Base-by-base conservation (phyloP, 2,329 filamentous ascomycete species). In the Trichophaea hybrida region DNA sequence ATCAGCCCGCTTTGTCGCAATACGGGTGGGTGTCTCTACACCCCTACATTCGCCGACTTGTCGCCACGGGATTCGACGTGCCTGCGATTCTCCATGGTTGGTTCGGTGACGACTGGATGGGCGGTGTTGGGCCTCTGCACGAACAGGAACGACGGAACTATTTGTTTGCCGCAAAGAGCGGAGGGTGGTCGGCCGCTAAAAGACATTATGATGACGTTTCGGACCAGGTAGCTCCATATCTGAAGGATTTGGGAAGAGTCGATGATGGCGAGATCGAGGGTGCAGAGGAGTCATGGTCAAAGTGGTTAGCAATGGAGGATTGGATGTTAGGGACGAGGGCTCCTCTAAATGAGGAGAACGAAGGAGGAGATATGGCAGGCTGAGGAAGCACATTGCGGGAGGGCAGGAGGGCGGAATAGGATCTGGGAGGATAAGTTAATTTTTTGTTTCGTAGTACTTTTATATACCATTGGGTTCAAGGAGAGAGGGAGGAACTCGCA, bases 251-350 rank as follows among this genome's bases (percentile, higher is more conserved):
- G n/a, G 83, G 86, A 68, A 80, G 83, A 58, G 82, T 86, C 0
- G 80, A 81, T 6, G 82, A 91, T 69, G 80, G 81, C 24, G 93
- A 97, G 74, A 87, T 97, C 63, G 80, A 86, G 63, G 80, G 76
- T 12, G 90, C 90, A 0, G 91, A 97, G 74, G 79, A 80, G 63
- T 83, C 79, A 61, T 98, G 93, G 93, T 94, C 88, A 70, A 84
- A 91, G 69, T 97, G 91, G 91, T 75, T 96, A 35, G 88, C 88
- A 10, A 94, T 96, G 88, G 88, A 95, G 72, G 91, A 96, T 72
- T 97, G 91, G 91, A 94, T 95, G 89, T 76, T 96, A n/a, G 90
- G 90, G 1, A 86, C 87, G 1, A 76, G 87, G 62, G 84, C 84
- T 35, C 86, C 85, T 5, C 76, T 77, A 12, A 31, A 55, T 24